These are phyloP conservation scores for Fusarium lateritium DNA, from an alignment of 2,329 filamentous ascomycete species.

Conservation along the genomic window DNA sequence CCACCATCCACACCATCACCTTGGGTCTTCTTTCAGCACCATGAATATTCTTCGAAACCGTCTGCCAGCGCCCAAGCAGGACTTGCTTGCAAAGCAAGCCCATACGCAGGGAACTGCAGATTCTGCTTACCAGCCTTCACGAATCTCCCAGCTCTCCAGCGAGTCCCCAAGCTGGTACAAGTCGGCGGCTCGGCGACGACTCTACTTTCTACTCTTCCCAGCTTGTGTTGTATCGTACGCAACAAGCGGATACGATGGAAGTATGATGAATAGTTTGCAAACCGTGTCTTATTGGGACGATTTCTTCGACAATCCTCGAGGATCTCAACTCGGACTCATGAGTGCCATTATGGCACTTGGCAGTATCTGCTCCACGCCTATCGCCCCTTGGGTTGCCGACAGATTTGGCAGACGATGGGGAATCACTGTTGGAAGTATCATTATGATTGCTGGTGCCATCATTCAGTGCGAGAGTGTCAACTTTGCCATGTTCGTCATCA, in stretches of 20 bases:
- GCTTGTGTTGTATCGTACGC: conserved; percentile 55
- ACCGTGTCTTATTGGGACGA: conserved; percentile 59
- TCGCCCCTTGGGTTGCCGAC: conserved; percentile 53
- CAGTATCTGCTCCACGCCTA: conserved; percentile 55
- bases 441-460: conserved; percentile 52
- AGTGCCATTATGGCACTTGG: conserved; percentile 65
- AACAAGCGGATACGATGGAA: conserved; percentile 61
- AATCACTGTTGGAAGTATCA: conserved; percentile 51
- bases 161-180: conserved; percentile 51
- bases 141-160: conserved; percentile 49
- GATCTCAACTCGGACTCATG: conserved; percentile 52
- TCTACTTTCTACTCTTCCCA: conserved; percentile 54
- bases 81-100: conserved; percentile 28
- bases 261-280: conserved; percentile 66
- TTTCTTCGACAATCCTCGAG: conserved; percentile 55
- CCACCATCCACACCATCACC: accelerated
- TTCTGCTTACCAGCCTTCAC: conserved; percentile 44
- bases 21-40: accelerated
- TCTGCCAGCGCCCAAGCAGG: conserved; percentile 8
- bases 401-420: conserved; percentile 51
- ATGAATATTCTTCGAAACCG: conserved; percentile 25
- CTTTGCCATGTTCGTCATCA: conserved; percentile 67
- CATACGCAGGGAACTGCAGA: conserved; percentile 31
- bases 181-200: conserved; percentile 48
- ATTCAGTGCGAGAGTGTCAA: conserved; percentile 52